phyloP scores from a whole-genome alignment of 192 early-diverging fungal species.

The Coemansia sp. region DNA sequence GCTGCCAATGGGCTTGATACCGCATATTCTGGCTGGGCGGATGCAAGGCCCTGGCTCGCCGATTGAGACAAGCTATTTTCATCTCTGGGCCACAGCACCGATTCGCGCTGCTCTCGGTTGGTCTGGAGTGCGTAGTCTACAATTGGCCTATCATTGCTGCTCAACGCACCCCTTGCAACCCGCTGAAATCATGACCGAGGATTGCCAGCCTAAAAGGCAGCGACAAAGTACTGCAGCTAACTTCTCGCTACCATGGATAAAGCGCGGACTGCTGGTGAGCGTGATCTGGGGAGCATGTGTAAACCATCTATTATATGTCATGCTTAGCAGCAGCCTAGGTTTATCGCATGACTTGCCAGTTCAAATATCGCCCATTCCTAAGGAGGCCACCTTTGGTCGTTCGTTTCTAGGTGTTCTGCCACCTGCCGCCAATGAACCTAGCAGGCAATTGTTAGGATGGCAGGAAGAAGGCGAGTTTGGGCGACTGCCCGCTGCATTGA shows the following conservation, averaged over 20 bases:
- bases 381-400: not conserved
- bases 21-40: slow-evolving; percentile 44
- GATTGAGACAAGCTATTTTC: slow-evolving; percentile 50
- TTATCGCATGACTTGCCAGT: not conserved
- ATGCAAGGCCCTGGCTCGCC: slow-evolving; percentile 44
- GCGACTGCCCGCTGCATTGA: slow-evolving; percentile 41
- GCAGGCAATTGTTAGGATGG: slow-evolving; percentile 29
- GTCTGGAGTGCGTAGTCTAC: slow-evolving; percentile 48
- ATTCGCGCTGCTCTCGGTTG: slow-evolving; percentile 47
- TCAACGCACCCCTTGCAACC: not conserved
- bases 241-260: slow-evolving; percentile 37
- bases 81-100: slow-evolving; percentile 46
- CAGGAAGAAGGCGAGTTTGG: slow-evolving; percentile 49
- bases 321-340: slow-evolving; percentile 16
- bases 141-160: slow-evolving; percentile 40
- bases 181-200: too few relatives aligned
- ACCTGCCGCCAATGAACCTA: not conserved
- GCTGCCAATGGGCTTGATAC: slow-evolving; percentile 44
- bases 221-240: not conserved
- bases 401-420: not conserved
- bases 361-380: not conserved
- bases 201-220: not conserved
- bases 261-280: slow-evolving; percentile 37
- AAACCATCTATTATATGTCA: slow-evolving; percentile 38
- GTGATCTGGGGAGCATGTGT: slow-evolving; percentile 45